Evolutionary conservation across 2,329 filamentous ascomycete species (phyloP), one percentile per base, ranked within the genome.

Genomic region (Arthrinium puccinioides): DNA sequence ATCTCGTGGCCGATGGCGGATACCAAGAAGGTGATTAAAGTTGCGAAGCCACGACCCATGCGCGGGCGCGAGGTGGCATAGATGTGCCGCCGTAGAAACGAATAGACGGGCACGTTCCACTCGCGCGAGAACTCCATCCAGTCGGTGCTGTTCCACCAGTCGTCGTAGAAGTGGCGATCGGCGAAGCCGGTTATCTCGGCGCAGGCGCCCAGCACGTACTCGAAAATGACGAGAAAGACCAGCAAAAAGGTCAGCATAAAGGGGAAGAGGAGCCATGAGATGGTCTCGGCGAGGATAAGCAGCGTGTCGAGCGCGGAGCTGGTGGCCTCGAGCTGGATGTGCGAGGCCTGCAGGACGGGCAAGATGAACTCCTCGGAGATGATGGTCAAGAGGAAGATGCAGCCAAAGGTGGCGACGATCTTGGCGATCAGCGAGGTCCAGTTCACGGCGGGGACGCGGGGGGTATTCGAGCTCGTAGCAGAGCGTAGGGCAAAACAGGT

Each of bases 381-480:
- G 42, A 96, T 74, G 10, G 87, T 95, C 46, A 98, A 73, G 16
- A 98, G 75, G 61, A 96, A 97, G 55, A 98, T 94, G 61, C 90
- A 95, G 33, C 92, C 92, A 56, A 97, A 97, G 1, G 92, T 84
- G 32, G 92, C 92, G 13, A 89, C 62, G 16, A 87, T 79, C 62
- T 97, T 97, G 60, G 82, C 85, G 41, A 86, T 76, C 30, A 97
- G 75, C 45, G 88, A 82, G 15, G 78, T 72, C 81, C 86, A 95
- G 49, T 86, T 78, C 40, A 87, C 79, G n/a, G 69, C 65, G 10
- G 73, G 58, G 9, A 77, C 88, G 33, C 92, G 82, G 20, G 3
- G 92, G 92, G 59, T 97, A 98, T 59, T 97, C 90, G 34, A 97
- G 73, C 63, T 98, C 92, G 63, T 98, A 98, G 70, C 92, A 98